Conservation (phyloP, 2,329 filamentous ascomycete genomes). For the Fusarium torreyae region DNA sequence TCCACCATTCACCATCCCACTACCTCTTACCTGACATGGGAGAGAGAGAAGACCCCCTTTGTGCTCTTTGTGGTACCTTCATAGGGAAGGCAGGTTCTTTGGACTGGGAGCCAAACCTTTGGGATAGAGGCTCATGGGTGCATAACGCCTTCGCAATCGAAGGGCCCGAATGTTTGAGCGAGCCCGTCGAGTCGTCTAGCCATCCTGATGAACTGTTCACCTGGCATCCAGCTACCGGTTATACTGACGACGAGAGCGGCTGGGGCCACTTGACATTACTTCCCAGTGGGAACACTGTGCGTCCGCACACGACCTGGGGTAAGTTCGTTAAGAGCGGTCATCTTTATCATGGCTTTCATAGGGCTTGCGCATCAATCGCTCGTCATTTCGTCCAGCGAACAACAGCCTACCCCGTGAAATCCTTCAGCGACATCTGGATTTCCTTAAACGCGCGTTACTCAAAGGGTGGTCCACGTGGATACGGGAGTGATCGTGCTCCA, state of each 20-base stretch:
- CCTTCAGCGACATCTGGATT: conserved; percentile 3
- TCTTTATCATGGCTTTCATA: conserved; percentile 7
- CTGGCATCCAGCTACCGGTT: conserved; percentile 2
- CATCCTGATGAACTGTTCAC: background rate
- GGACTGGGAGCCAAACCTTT: background rate
- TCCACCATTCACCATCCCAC: background rate
- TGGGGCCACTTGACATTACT: background rate
- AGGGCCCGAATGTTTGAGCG: background rate
- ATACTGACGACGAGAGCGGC: background rate
- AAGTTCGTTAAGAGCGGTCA: background rate
- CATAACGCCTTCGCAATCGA: background rate
- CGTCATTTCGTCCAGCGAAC: background rate
- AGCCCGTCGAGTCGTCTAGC: background rate
- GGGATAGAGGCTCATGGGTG: background rate
- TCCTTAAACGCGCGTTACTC: background rate
- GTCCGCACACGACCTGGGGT: background rate
- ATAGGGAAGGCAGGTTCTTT: background rate
- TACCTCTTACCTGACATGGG: background rate
- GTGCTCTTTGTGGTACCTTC: background rate
- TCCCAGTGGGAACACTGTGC: background rate
- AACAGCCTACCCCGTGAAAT: background rate
- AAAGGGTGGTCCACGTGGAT: background rate
- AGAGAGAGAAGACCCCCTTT: background rate
- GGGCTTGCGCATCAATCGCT: background rate
- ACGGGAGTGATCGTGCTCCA: background rate